These are phyloP conservation scores for Keithomyces neogunnii DNA, from an alignment of 2,329 filamentous ascomycete genomes.

Conservation along the genomic window DNA sequence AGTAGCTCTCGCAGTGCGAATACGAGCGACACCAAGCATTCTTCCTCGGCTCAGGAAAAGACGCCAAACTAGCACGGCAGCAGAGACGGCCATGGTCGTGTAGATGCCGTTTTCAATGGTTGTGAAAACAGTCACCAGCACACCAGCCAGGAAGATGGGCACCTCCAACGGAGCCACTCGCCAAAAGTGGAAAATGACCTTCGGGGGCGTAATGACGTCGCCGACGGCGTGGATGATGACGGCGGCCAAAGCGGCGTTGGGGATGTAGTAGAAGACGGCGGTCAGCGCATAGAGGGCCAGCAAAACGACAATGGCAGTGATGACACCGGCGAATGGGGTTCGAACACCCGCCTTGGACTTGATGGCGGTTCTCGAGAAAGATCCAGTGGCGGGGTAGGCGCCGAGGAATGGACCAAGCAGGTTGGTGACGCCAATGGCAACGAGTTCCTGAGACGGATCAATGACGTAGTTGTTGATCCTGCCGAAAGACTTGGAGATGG, in stretches of 20 bases:
- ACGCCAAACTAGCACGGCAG: slow-evolving; percentile 66
- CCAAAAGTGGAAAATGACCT: slow-evolving; percentile 84
- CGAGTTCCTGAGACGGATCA: slow-evolving; percentile 70
- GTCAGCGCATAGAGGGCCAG: slow-evolving; percentile 78
- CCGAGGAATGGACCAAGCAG: slow-evolving; percentile 71
- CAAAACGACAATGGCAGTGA: slow-evolving; percentile 74
- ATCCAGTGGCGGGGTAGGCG: slow-evolving; percentile 78
- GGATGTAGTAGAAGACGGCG: slow-evolving; percentile 83
- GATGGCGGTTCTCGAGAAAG: slow-evolving; percentile 85
- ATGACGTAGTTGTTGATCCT: slow-evolving; percentile 76
- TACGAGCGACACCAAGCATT: slow-evolving; percentile 69
- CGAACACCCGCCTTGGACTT: slow-evolving; percentile 90
- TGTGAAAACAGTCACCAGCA: slow-evolving; percentile 72
- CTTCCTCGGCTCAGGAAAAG: slow-evolving; percentile 69
- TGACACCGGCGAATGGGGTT: slow-evolving; percentile 77
- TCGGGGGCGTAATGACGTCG: slow-evolving; percentile 76
- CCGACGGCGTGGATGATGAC: slow-evolving; percentile 89
- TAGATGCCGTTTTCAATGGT: slow-evolving; percentile 84
- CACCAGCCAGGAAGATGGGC: slow-evolving; percentile 76
- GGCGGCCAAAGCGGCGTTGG: slow-evolving; percentile 63
- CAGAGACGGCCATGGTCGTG: slow-evolving; percentile 63
- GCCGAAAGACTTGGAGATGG: slow-evolving; percentile 75
- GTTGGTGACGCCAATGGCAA: slow-evolving; percentile 69
- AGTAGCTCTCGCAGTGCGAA: slow-evolving; percentile 72
- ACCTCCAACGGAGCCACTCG: slow-evolving; percentile 74